Conservation (phyloP, 768 basidiomycete genomes). For the Calocybe gangraenosa region DNA sequence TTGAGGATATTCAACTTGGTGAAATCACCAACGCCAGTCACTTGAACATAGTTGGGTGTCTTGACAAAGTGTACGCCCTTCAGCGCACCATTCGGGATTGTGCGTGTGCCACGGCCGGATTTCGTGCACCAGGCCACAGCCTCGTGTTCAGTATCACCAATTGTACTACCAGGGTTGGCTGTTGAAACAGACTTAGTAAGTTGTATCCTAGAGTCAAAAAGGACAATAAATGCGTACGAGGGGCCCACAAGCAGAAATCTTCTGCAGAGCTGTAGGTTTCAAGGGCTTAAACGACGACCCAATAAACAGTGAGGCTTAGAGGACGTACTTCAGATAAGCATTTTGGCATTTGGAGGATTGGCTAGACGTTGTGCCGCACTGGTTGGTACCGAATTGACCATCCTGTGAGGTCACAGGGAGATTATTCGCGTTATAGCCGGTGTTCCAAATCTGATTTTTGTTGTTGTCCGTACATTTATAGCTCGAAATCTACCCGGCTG, state of each 20-base stretch:
- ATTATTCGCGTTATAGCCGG: constrained; percentile 37
- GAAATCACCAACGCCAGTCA: constrained; percentile 63
- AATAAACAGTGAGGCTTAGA: constrained; percentile 8
- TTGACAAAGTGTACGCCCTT: constrained; percentile 65
- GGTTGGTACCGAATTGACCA: constrained; percentile 63
- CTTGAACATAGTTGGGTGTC: constrained; percentile 62
- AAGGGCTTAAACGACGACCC: not conserved
- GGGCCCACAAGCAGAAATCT: constrained; percentile 74
- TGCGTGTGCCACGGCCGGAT: constrained; percentile 65
- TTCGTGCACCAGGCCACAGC: constrained; percentile 78
- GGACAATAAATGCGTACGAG: constrained; percentile 30
- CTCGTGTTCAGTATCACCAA: constrained; percentile 65
- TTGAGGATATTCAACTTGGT: constrained; percentile 57
- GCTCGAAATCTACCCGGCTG: constrained; percentile 36
- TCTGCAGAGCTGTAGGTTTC: constrained; percentile 41
- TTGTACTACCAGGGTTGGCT: constrained; percentile 35
- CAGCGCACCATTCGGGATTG: constrained; percentile 65
- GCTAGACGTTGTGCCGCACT: constrained; percentile 57
- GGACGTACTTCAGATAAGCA: constrained; percentile 54
- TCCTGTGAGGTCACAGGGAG: constrained; percentile 49
- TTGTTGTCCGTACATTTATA: constrained; percentile 38
- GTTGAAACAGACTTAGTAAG: not conserved
- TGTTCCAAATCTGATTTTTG: constrained; percentile 51
- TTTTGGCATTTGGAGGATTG: constrained; percentile 69
- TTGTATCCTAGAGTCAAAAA: not conserved